Evolutionary conservation across 495 filamentous ascomycete species (phyloP).

Genomic region (Hyphodiscus hymeniophilus): DNA sequence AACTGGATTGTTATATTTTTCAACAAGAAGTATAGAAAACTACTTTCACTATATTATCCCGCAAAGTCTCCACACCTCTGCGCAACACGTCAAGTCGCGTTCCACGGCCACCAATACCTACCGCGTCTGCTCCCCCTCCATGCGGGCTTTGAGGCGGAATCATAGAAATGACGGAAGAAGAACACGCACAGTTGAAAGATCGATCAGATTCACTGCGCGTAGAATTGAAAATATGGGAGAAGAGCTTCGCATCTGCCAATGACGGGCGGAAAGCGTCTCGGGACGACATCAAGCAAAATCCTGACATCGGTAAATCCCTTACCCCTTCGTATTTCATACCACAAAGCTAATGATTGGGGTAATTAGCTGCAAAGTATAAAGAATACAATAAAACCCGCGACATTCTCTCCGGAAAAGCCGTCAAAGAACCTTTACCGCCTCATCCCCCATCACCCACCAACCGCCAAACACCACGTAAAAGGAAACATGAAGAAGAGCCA

Average conservation of each 20-base stretch:
- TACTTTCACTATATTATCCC: not conserved
- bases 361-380: slow-evolving; percentile 78
- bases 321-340: not conserved
- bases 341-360: not conserved
- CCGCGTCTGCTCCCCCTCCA: not conserved
- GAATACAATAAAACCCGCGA: slow-evolving; percentile 71
- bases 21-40: too few relatives aligned
- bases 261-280: slow-evolving; percentile 69
- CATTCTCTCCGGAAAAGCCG: slow-evolving; percentile 41
- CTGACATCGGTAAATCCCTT: slow-evolving; percentile 58
- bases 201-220: slow-evolving; percentile 46
- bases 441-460: not conserved
- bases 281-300: slow-evolving; percentile 79
- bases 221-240: slow-evolving; percentile 85
- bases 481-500: slow-evolving; percentile 35
- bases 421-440: slow-evolving; percentile 27
- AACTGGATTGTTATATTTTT: too few relatives aligned
- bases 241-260: slow-evolving; percentile 59
- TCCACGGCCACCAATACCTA: not conserved
- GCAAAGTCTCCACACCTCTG: not conserved
- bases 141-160: not conserved
- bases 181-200: slow-evolving; percentile 30
- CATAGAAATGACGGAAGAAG: slow-evolving; percentile 32
- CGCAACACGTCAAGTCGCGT: not conserved
- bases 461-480: slow-evolving; percentile 24